Percentiles rank a stretch among this genome's conserved stretches.
phyloP scores from a whole-genome alignment of 257 asterid species.

The Eustoma russellianum region DNA sequence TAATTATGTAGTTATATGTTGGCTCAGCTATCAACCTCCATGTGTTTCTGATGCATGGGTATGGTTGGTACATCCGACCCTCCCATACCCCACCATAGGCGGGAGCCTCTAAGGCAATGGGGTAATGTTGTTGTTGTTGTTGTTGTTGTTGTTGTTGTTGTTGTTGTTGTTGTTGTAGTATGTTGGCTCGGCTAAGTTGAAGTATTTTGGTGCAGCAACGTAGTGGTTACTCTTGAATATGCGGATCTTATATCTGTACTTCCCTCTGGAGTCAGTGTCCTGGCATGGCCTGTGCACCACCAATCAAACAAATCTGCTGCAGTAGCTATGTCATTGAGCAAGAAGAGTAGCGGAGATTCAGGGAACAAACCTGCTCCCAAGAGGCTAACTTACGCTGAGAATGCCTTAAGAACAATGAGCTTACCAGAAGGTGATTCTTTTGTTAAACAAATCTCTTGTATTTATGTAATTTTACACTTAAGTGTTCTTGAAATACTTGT shows the following conservation, averaged over 20 bases:
- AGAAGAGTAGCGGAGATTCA: conserved; percentile 30
- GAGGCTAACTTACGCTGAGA: conserved; percentile 66
- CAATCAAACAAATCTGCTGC: conserved; percentile 33
- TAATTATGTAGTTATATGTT: background rate
- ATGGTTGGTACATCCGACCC: no score
- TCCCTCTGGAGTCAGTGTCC: conserved; percentile 69
- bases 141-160: no score
- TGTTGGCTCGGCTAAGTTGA: background rate
- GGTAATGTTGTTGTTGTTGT: no score
- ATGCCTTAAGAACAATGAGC: conserved; percentile 73
- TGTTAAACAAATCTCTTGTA: background rate
- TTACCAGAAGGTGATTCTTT: conserved; percentile 66
- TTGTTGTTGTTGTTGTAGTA: no score
- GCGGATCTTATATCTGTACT: conserved; percentile 62
- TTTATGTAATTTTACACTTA: background rate
- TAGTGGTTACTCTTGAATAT: conserved; percentile 73
- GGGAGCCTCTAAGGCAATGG: no score
- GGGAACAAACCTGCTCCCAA: conserved; percentile 42
- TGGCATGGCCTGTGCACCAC: conserved; percentile 76
- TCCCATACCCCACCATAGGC: no score
- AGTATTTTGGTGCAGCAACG: conserved; percentile 49
- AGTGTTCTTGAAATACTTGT: background rate
- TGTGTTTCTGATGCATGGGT: no score
- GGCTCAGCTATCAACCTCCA: no score
- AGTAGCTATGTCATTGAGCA: conserved; percentile 17